phyloP scores from a whole-genome alignment of 768 basidiomycete species.

The Tricholoma furcatifolium region DNA sequence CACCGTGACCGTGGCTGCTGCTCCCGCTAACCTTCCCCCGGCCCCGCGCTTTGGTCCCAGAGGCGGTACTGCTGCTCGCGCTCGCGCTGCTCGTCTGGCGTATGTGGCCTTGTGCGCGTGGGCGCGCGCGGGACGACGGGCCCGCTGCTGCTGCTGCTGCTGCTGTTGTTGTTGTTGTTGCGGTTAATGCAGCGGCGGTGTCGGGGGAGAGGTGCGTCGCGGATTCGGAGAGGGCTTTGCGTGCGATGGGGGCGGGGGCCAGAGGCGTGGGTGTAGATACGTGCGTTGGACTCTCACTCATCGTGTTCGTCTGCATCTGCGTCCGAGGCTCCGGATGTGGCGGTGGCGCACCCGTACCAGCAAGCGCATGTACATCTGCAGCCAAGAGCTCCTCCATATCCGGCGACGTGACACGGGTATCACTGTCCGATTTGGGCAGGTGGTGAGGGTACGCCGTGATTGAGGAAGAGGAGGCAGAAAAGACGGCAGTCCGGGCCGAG shows the following conservation, averaged over 20 bases:
- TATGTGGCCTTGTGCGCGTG: conserved; percentile 6
- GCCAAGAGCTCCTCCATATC: too few relatives aligned
- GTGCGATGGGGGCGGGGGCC: background rate
- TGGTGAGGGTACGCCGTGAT: background rate
- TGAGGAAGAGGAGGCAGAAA: conserved; percentile 1
- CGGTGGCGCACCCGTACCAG: background rate
- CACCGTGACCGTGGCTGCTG: too few relatives aligned
- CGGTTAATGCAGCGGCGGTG: too few relatives aligned
- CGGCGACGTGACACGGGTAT: too few relatives aligned
- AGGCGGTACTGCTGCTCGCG: background rate
- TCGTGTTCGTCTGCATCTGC: too few relatives aligned
- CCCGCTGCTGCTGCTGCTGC: background rate
- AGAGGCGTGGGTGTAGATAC: background rate
- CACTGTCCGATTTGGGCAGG: background rate
- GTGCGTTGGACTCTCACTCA: background rate
- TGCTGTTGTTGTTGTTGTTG: too few relatives aligned
- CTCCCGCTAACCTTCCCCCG: background rate
- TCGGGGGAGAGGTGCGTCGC: background rate
- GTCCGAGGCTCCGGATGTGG: background rate
- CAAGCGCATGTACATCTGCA: too few relatives aligned
- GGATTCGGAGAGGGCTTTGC: background rate
- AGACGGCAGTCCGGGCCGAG: conserved; percentile 7
- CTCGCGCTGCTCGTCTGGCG: conserved; percentile 13
- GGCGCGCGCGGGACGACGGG: background rate
- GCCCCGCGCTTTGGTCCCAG: background rate